Conservation (phyloP, 805 yeast genomes). For the Hagleromyces aurorensis region DNA sequence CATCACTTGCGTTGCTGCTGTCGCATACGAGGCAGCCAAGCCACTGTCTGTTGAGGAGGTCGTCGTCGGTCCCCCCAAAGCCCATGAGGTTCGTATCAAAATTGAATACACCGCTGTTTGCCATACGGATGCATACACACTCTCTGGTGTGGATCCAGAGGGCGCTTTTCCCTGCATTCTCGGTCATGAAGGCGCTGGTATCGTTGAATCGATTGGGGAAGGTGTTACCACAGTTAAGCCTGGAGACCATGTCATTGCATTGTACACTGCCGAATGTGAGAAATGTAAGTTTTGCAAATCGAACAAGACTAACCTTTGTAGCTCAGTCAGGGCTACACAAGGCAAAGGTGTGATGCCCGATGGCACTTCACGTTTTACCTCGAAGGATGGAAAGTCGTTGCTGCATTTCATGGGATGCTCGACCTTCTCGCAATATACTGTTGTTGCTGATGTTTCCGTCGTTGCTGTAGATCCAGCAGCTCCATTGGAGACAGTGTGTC, state of each 20-base stretch:
- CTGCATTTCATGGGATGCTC: constrained; percentile 98
- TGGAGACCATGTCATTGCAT: constrained; percentile 90
- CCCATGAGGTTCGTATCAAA: constrained; percentile 95
- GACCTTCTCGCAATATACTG: constrained; percentile 94
- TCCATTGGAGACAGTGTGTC: constrained; percentile 76
- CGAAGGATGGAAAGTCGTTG: constrained; percentile 70
- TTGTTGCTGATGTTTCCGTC: constrained; percentile 93
- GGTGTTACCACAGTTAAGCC: constrained; percentile 84
- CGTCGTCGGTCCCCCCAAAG: constrained; percentile 88
- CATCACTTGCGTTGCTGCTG: constrained; percentile 90
- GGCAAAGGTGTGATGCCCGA: constrained; percentile 99
- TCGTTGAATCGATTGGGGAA: constrained; percentile 91
- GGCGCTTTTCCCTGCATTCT: constrained; percentile 89
- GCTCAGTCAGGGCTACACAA: constrained; percentile 92
- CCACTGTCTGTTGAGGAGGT: constrained; percentile 78
- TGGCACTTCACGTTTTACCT: constrained; percentile 85
- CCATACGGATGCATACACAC: constrained; percentile 96
- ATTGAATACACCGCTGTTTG: constrained; percentile 88
- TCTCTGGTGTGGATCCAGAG: constrained; percentile 93
- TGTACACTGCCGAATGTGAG: constrained; percentile 94
- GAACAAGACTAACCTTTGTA: constrained; percentile 95
- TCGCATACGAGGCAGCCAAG: constrained; percentile 93
- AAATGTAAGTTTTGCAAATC: constrained; percentile 92
- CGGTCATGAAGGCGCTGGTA: constrained; percentile 98
- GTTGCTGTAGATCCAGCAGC: constrained; percentile 86